phyloP scores from a whole-genome alignment of 2,329 filamentous ascomycete species.

The Bipolaris oryzae region DNA sequence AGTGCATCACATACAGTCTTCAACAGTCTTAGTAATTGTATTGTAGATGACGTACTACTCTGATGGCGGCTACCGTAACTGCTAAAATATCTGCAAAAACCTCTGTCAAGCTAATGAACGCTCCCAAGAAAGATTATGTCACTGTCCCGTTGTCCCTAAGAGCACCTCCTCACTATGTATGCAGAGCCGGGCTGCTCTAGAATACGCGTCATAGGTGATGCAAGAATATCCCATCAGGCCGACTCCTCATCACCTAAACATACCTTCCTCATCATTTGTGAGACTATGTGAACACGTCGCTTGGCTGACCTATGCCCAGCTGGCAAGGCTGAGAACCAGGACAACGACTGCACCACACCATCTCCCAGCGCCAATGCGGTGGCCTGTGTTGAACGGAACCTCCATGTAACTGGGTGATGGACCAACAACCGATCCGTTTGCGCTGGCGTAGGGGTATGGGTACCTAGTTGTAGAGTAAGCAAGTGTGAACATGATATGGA shows the following conservation, averaged over 20 bases:
- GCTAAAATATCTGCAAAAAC: conserved; percentile 39
- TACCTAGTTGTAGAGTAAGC: conserved; percentile 22
- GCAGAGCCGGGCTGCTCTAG: conserved; percentile 20
- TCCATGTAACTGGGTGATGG: conserved; percentile 35
- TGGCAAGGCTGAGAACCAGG: conserved; percentile 35
- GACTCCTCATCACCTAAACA: conserved; percentile 20
- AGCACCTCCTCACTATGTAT: conserved; percentile 28
- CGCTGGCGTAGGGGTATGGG: conserved; percentile 22
- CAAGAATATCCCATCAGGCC: conserved; percentile 24
- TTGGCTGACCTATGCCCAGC: conserved; percentile 27
- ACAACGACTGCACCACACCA: conserved; percentile 35
- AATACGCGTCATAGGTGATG: conserved; percentile 25
- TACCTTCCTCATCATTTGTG: conserved; percentile 10
- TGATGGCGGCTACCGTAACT: conserved; percentile 32
- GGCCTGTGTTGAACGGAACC: conserved; percentile 32
- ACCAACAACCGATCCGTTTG: conserved; percentile 31
- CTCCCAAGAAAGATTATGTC: conserved; percentile 27
- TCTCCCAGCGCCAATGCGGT: conserved; percentile 29
- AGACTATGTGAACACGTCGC: conserved; percentile 6
- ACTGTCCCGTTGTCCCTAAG: conserved; percentile 18
- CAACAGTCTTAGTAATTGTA: conserved; percentile 25
- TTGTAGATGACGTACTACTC: conserved; percentile 36
- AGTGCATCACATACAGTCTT: background rate
- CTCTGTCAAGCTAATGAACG: conserved; percentile 33
- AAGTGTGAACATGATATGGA: background rate